These are phyloP conservation scores for Phytophthora rubi DNA, from an alignment of 352 stramenopile species.

Conservation along the genomic window DNA sequence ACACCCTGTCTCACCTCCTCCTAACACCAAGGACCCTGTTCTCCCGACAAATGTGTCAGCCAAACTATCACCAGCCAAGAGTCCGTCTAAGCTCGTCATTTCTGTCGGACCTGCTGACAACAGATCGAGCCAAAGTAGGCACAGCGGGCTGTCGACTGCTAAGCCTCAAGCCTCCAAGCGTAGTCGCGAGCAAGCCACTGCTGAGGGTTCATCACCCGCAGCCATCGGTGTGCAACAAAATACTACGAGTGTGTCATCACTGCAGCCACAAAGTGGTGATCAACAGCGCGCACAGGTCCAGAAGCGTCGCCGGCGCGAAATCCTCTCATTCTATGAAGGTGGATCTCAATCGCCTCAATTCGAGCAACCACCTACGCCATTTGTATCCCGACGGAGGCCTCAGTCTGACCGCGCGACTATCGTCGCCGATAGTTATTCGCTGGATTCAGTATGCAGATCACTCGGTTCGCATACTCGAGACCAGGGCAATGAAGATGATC, in stretches of 20 bases:
- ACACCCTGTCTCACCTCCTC: constrained; percentile 17
- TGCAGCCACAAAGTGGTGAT: constrained; percentile 5
- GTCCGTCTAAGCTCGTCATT: constrained; percentile 26
- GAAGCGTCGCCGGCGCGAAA: constrained; percentile 27
- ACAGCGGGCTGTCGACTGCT: constrained; percentile 11
- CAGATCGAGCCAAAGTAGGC: neutral
- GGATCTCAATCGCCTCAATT: constrained; percentile 31
- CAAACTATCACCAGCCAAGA: constrained; percentile 12
- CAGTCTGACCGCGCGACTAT: constrained; percentile 7
- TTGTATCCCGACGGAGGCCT: neutral
- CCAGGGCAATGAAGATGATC: constrained; percentile 2
- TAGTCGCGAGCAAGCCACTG: constrained; percentile 2
- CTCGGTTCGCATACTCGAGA: constrained; percentile 18
- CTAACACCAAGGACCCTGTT: constrained; percentile 8
- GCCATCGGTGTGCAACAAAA: neutral
- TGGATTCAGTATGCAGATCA: constrained; percentile 23
- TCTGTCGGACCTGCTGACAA: constrained; percentile 10
- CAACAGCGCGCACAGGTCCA: neutral
- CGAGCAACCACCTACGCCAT: constrained; percentile 11
- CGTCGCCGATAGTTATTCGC: constrained; percentile 19
- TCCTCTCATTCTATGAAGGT: constrained; percentile 6
- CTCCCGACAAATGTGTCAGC: constrained; percentile 5
- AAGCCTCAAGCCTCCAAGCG: constrained; percentile 26
- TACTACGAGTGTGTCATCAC: neutral
- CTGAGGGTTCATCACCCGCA: neutral